These are phyloP conservation scores for Podaxis pistillaris DNA, from an alignment of 768 basidiomycete species.

Conservation along the genomic window DNA sequence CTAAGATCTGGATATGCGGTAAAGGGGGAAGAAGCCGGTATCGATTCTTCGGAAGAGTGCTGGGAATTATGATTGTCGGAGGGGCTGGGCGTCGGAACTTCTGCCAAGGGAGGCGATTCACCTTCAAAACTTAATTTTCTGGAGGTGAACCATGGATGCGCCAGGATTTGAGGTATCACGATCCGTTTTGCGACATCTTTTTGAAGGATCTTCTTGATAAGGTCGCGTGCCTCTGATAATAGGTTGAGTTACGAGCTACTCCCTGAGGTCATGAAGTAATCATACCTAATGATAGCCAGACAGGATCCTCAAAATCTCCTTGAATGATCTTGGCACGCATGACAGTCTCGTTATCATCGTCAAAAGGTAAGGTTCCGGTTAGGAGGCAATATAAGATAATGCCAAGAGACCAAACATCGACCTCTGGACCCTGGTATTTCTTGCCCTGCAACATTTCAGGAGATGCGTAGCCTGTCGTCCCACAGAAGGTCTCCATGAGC, in stretches of 20 bases:
- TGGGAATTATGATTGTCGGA: conserved; percentile 24
- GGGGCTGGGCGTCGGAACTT: conserved; percentile 20
- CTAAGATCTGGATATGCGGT: conserved; percentile 31
- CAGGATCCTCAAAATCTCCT: conserved; percentile 88
- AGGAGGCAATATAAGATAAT: conserved; percentile 89
- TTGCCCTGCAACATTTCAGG: conserved; percentile 89
- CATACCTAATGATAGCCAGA: conserved; percentile 86
- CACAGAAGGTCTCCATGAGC: conserved; percentile 91
- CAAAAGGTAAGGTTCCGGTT: conserved; percentile 87
- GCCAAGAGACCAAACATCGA: conserved; percentile 94
- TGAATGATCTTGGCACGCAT: conserved; percentile 85
- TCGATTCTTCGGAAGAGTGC: conserved; percentile 55
- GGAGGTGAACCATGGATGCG: conserved; percentile 81
- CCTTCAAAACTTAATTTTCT: conserved; percentile 32
- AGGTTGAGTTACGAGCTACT: conserved; percentile 8
- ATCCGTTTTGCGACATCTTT: conserved; percentile 75
- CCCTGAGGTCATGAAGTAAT: conserved; percentile 7
- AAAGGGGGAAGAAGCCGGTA: conserved; percentile 50
- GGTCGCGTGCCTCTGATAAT: conserved; percentile 73
- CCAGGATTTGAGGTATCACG: conserved; percentile 81
- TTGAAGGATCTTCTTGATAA: conserved; percentile 75
- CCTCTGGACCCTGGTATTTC: conserved; percentile 95
- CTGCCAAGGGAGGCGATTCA: conserved; percentile 27
- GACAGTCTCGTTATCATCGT: conserved; percentile 80
- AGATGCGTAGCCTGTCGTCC: conserved; percentile 90